Base-by-base conservation (phyloP, 2,329 filamentous ascomycete species). In the Ceratocystis cubensis region DNA sequence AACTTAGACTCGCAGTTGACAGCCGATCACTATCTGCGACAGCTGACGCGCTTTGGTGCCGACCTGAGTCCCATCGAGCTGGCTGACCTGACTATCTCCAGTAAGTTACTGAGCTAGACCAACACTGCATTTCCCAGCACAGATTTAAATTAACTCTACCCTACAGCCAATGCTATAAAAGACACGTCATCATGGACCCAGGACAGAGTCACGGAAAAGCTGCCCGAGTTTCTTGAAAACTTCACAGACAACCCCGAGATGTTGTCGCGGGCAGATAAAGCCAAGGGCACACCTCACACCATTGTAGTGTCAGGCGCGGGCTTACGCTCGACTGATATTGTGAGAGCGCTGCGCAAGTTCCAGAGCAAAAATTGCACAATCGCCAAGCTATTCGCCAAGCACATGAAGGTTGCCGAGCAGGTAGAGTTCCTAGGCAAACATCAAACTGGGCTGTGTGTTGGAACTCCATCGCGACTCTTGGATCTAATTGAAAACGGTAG, bases 331-430 rank as follows among this genome's bases (percentile, higher is more conserved):
- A 91, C 93, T 17, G 89, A 97, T 73, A 77, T 96, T 61, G 86
- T 88, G 64, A 88, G 89, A 72, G 82, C 85, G 2, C 78, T 96
- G 69, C 84, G 91, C 61, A 85, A 86, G 70, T 93, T 94, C 71
- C 89, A 92, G 73, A 86, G 82, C 64, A 91, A 94, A 74, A 85
- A 90, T 7, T 85, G 82, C 63, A 82, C 84, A 59, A 86, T 99
- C 1, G 88, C 89, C 1, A 99, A 99, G 75, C 79, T 99, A 72
- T 99, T 99, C 75, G 93, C 94, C 41, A 99, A 99, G 76, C 94
- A 99, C 75, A 96, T 99, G 79, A 99, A 99, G 77, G 77, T 99
- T 10, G 84, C 89, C 65, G 93, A 97, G 72, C 89, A 92, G 44
- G 84, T 92, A 64, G 81, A 87, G 68, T 89, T 88, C 73, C 84